These are phyloP conservation scores for Mortierella alpina DNA, from an alignment of 192 early-diverging fungal species.

Conservation along the genomic window DNA sequence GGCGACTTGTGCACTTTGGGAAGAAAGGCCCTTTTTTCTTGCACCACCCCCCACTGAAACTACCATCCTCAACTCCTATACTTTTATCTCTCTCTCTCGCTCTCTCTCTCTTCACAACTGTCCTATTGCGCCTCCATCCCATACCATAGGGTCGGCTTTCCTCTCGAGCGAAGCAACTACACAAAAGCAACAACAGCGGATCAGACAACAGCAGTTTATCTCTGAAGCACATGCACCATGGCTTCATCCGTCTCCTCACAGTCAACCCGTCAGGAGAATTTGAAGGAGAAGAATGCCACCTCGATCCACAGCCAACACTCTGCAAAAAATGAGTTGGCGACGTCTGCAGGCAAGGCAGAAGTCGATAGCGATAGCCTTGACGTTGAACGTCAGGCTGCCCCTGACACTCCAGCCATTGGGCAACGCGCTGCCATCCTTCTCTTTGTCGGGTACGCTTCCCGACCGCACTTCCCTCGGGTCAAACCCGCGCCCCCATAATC, in stretches of 20 bases:
- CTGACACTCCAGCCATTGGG: constrained; percentile 6
- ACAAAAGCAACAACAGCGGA: background rate
- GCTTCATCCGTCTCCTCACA: constrained; percentile 31
- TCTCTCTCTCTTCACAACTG: too few species aligned
- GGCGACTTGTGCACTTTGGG: too few species aligned
- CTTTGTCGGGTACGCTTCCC: constrained; percentile 29
- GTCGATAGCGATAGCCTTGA: constrained; percentile 11
- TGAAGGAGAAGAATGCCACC: background rate
- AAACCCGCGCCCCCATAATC: background rate
- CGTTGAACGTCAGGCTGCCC: constrained; percentile 18
- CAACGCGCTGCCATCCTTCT: constrained; percentile 31
- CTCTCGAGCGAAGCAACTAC: background rate
- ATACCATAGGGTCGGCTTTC: too few species aligned
- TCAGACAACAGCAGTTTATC: background rate
- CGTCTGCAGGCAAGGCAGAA: background rate
- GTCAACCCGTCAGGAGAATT: constrained; percentile 11
- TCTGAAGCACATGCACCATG: background rate
- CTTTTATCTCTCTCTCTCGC: too few species aligned
- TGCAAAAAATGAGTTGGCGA: background rate
- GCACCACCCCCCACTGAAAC: too few species aligned
- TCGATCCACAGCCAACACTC: constrained; percentile 6
- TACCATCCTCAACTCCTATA: too few species aligned
- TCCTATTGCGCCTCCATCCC: too few species aligned
- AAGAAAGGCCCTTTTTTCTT: too few species aligned
- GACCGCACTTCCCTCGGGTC: background rate